A percentile compares a stretch with the other conserved stretches of the same genome.
phyloP scores from a whole-genome alignment of 129 eudicot species.

The Flaveria brownii region DNA sequence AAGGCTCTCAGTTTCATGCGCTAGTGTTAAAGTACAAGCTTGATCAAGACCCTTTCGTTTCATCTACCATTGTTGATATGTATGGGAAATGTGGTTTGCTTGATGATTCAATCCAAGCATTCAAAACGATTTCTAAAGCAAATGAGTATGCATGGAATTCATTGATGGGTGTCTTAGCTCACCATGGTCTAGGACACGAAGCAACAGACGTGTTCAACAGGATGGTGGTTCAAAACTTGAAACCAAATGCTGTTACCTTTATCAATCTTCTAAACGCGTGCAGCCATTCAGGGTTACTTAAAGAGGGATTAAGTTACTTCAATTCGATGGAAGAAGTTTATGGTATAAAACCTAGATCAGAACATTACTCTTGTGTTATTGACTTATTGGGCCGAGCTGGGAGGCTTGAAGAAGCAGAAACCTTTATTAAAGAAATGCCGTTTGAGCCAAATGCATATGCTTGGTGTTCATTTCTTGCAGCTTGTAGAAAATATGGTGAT shows the following conservation, averaged over 20 bases:
- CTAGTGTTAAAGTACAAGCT: conserved; percentile 38
- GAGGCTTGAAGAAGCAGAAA: conserved; percentile 53
- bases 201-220: conserved; percentile 32
- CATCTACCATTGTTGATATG: conserved; percentile 46
- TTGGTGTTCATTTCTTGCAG: conserved; percentile 52
- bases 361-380: conserved; percentile 54
- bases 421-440: conserved; percentile 40
- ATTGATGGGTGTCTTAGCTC: conserved; percentile 45
- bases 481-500: conserved; percentile 46
- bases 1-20: conserved; percentile 55
- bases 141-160: conserved; percentile 47
- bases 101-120: conserved; percentile 38
- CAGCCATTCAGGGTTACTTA: conserved; percentile 47
- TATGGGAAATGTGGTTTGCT: conserved; percentile 57
- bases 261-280: conserved; percentile 46
- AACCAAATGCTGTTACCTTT: conserved; percentile 49
- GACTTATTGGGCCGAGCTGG: conserved; percentile 52
- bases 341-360: conserved; percentile 40
- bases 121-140: conserved; percentile 26
- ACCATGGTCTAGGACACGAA: conserved; percentile 45
- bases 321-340: conserved; percentile 41
- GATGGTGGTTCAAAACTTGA: conserved; percentile 30
- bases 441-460: conserved; percentile 50
- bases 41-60: conserved; percentile 41
- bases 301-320: conserved; percentile 45